Base-by-base conservation (phyloP, 495 filamentous ascomycete species). In the Cetradonia linearis region DNA sequence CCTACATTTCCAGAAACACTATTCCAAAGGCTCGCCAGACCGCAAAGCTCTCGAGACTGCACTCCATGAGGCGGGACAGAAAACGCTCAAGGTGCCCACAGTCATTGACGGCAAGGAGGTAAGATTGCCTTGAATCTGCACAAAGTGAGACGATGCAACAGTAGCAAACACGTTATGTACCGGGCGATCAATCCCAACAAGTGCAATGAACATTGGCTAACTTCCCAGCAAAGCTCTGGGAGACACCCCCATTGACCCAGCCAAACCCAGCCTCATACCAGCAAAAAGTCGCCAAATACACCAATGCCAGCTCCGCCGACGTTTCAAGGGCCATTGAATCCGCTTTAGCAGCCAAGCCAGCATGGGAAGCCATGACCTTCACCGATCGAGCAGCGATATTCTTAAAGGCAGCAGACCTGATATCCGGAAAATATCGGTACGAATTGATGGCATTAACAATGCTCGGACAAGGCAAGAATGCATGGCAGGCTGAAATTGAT, bases 401-500 rank as follows among this genome's bases (percentile, higher is more conserved):
- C 74, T 79, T 96, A 23, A 94, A 95, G 72, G 93, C 92, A 2
- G 92, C 92, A 18, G 92, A 96, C 72, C 76, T 97, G 37, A 82
- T 95, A 54, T 78, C 86, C 40, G 83, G 80, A 42, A 96, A 96
- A 70, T 96, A 97, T 73, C 82, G 92, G 62, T 94, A 94, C 70
- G 88, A 95, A 52, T 75, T 97, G 56, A 91, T 96, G 80, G 91
- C 93, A 2, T 85, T 89, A 1, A 97, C 92, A 0, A 96, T 97
- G 81, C 76, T 95, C 10, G 92, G 92, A 33, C 92, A 97, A 71
- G 92, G 92, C 53, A 97, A 97, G 78, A 96, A 95, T 69, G 86
- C 88, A 23, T 96, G 91, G 90, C 92, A 97, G 70, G 92, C 88
- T 48, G 92, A 97, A 77, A 96, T 96, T 63, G 92, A 97, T 73